Percentiles rank a stretch among this genome's conserved stretches.
Evolutionary conservation across 805 yeast species (phyloP).

Genomic region (Cyberlindnera xylosilytica): DNA sequence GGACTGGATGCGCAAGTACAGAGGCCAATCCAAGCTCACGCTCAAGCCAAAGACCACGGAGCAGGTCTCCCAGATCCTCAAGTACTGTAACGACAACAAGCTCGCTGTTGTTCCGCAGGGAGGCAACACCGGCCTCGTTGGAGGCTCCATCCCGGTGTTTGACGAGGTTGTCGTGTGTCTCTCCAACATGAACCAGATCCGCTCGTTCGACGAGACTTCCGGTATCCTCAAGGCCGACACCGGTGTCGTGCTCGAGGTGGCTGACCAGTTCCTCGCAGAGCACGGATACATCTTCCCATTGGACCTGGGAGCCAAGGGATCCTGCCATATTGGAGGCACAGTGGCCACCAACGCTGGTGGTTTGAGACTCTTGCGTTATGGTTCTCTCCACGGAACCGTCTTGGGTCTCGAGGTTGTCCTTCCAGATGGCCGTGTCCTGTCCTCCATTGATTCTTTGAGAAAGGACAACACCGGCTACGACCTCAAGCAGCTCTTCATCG

Average conservation of each 20-base stretch:
- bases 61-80: slow-evolving; percentile 72
- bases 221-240: slow-evolving; percentile 90
- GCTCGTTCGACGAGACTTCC: slow-evolving; percentile 76
- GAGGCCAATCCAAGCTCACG: slow-evolving; percentile 80
- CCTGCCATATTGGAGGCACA: slow-evolving; percentile 93
- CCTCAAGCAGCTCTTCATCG: slow-evolving; percentile 87
- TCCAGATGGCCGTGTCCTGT: slow-evolving; percentile 79
- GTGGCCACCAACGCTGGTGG: slow-evolving; percentile 98
- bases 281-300: slow-evolving; percentile 89
- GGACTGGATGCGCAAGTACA: slow-evolving; percentile 93
- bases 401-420: slow-evolving; percentile 91
- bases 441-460: slow-evolving; percentile 80
- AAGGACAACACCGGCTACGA: slow-evolving; percentile 97
- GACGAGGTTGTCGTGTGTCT: slow-evolving; percentile 82
- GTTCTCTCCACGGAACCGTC: slow-evolving; percentile 89
- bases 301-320: slow-evolving; percentile 95
- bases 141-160: slow-evolving; percentile 89
- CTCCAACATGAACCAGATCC: slow-evolving; percentile 66
- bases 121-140: slow-evolving; percentile 95
- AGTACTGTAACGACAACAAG: slow-evolving; percentile 72
- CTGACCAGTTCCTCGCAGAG: slow-evolving; percentile 74
- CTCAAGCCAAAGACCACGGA: slow-evolving; percentile 79
- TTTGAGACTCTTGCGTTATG: slow-evolving; percentile 78
- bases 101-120: slow-evolving; percentile 95
- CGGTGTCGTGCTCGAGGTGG: slow-evolving; percentile 83